Conservation (phyloP, 2,329 filamentous ascomycete genomes). For the Cladophialophora immunda region DNA sequence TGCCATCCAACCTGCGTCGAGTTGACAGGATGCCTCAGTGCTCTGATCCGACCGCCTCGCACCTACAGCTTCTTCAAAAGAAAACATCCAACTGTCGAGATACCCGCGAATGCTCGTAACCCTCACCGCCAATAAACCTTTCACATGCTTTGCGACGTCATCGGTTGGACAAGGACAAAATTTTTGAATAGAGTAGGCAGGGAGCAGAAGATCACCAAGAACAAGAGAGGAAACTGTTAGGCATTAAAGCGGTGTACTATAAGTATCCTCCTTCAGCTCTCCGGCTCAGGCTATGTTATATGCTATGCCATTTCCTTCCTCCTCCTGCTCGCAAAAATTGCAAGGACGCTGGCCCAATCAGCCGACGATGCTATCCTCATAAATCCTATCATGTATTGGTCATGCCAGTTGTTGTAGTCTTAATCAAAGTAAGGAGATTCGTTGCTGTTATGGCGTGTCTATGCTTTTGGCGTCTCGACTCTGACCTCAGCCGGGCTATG, state of each 20-base stretch:
- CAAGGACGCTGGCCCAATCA: not conserved
- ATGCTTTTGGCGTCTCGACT: slow-evolving; percentile 24
- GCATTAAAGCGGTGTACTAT: not conserved
- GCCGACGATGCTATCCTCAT: not conserved
- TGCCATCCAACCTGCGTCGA: not conserved
- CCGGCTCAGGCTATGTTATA: not conserved
- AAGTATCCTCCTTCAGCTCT: not conserved
- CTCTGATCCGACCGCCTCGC: not conserved
- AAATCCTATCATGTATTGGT: not conserved
- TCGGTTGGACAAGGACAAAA: slow-evolving; percentile 7
- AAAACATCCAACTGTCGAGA: not conserved
- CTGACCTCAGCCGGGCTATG: slow-evolving; percentile 10
- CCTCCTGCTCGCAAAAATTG: not conserved
- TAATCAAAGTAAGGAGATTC: slow-evolving; percentile 23
- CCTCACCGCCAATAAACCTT: not conserved
- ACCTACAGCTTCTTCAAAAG: not conserved
- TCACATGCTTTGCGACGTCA: slow-evolving; percentile 34
- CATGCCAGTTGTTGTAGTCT: not conserved
- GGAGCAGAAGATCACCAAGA: not conserved
- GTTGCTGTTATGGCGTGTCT: slow-evolving; percentile 3
- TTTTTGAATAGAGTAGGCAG: not conserved
- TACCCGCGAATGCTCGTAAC: not conserved
- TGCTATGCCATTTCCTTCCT: not conserved
- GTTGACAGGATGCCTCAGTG: not conserved
- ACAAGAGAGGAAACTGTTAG: not conserved